Base-by-base conservation (phyloP, 331 rosid genomes). In the Quercus tomentella region DNA sequence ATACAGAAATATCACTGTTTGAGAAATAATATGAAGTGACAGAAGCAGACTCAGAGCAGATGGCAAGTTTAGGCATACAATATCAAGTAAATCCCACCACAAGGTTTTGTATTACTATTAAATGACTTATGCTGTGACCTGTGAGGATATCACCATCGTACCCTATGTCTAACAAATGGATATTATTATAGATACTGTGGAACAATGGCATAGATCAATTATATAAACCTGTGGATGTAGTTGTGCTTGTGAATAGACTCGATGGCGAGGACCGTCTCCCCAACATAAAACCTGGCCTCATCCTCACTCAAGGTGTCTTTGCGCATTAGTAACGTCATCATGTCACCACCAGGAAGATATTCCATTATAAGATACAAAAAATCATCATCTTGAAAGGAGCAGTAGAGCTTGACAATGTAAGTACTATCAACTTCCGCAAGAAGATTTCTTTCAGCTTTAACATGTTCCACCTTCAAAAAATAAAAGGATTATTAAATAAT, bases 261-360 rank as follows among this genome's bases (percentile, higher is more conserved):
- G 51, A 96, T 89, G 30, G 99, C 98, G 12, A 93, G 88, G 79
- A 96, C 92, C 30, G 98, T 96, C 89, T 93, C 98, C 35, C 98
- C 98, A 65, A 96, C 97, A 81, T 93, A 96, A 89, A 96, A 96
- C 61, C 88, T 92, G 33, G 99, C 97, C 91, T 93, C 98, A 28
- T 93, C 90, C 84, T 96, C 98, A 43, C 97, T 90, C 73, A 96
- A 86, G 82, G 91, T 93, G 83, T 96, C 98, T 84, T 96, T 96
- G 73, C 98, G 88, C 97, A 96, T 96, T 79, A 96, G 88, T 77
- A 96, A 89, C 41, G 99, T 96, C 99, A 96, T 96, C 99, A 96
- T 93, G 82, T 96, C 99, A 56, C 99, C 98, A 76, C 99, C 99
- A 76, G 99, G 98, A 56, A 93, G 94, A 88, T 96, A 96, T 86